Base-by-base conservation (phyloP, 768 basidiomycete species). In the Suillus weaverae region DNA sequence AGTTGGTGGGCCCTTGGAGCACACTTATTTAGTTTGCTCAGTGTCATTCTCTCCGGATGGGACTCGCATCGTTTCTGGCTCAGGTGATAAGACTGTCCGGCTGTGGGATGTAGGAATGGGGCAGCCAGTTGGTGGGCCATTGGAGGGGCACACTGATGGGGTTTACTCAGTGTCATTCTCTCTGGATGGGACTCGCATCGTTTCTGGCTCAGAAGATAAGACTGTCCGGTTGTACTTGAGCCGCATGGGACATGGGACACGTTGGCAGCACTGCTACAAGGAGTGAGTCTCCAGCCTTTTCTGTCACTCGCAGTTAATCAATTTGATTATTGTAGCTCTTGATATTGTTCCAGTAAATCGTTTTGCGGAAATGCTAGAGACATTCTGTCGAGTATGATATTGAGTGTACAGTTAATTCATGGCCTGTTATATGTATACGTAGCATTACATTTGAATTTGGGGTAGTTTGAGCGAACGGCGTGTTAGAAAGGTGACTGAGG, bases 121-220 rank as follows among this genome's bases (percentile, higher is more conserved):
- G 18, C 3, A 59, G 26, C 57, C 33, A 3, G 36, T 64, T 18
- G 62, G 59, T 36, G 57, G 55, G 11, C 51, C 39, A 2, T 61
- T 67, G 16, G 51, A 56, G n/a, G 69, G 63, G 16, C 69, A 68
- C 64, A 59, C 30, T 30, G 41, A 10, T 9, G n/a, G n/a, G n/a
- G n/a, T n/a, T n/a, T n/a, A n/a, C n/a, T 67, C 62, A 3, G 69
- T 67, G 35, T 57, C 64, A 8, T 69, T 70, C 53, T 70, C 70
- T 9, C 60, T 67, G n/a, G 64, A 70, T 64, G 69, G 67, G 9
- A 51, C 22, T 14, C 38, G 61, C 3, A 44, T 70, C 8, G 67
- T 39, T 1, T 65, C 67, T 18, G 61, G 53, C n/a, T 70, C 67
- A 2, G n/a, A 33, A 32, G 64, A 62, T 39, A 9, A 48, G 14